These are phyloP conservation scores for Candida tropicalis DNA, from an alignment of 1,139 yeast genomes.

Conservation along the genomic window DNA sequence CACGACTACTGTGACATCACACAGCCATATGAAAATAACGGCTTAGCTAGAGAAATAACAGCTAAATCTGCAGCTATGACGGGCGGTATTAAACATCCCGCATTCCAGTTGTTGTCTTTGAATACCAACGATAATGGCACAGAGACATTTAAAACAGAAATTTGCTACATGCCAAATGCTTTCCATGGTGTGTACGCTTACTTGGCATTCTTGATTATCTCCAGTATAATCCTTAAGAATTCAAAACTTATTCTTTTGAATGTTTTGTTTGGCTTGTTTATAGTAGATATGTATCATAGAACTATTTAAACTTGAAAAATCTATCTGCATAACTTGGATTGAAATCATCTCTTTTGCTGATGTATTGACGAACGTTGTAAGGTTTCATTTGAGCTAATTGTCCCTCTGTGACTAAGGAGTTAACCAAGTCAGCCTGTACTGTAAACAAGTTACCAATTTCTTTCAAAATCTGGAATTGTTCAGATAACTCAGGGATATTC, in stretches of 20 bases:
- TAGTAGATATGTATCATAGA: constrained; percentile 14
- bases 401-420: constrained; percentile 82
- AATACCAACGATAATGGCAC: constrained; percentile 39
- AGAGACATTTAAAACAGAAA: constrained; percentile 43
- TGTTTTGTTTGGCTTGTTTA: constrained; percentile 9
- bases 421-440: constrained; percentile 67
- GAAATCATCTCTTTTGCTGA: constrained; percentile 72
- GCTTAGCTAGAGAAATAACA: constrained; percentile 70
- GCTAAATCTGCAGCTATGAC: constrained; percentile 93
- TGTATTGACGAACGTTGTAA: constrained; percentile 65
- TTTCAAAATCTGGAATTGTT: constrained; percentile 69
- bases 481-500: constrained; percentile 66
- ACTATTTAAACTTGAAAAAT: constrained; percentile 31
- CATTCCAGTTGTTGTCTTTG: constrained; percentile 78
- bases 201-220: constrained; percentile 8
- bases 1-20: constrained; percentile 89
- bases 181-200: constrained; percentile 25
- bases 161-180: constrained; percentile 78
- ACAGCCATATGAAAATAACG: constrained; percentile 49
- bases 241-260: constrained; percentile 2
- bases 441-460: constrained; percentile 87
- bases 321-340: constrained; percentile 56
- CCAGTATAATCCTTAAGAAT: not conserved
- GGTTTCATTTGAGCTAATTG: constrained; percentile 72
- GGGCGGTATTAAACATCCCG: constrained; percentile 83